These are phyloP conservation scores for Knufia fluminis DNA, from an alignment of 2,329 filamentous ascomycete genomes.

Conservation along the genomic window DNA sequence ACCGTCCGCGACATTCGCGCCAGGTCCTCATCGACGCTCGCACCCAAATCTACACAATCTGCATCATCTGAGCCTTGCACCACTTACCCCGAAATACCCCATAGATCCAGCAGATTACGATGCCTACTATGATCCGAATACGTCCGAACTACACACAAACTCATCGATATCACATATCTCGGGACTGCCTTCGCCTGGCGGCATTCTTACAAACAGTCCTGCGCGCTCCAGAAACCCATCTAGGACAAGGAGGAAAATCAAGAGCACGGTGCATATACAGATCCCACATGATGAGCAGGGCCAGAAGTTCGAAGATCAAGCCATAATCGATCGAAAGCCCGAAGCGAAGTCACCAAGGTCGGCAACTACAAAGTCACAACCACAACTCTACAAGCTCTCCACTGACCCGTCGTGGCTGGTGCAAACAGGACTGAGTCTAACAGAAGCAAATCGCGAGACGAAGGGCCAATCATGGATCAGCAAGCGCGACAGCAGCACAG, in stretches of 20 bases:
- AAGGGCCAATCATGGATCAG: conserved; percentile 56
- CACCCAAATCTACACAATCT: conserved; percentile 44
- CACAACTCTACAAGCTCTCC: background rate
- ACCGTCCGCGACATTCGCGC: conserved; percentile 19
- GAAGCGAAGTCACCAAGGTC: background rate
- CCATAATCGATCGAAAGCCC: conserved; percentile 5
- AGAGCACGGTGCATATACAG: conserved; percentile 12
- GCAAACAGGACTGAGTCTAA: conserved; percentile 48
- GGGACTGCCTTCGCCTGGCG: conserved; percentile 22
- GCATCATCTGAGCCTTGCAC: conserved; percentile 51
- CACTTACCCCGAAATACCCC: conserved; percentile 46
- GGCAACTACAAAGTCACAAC: background rate
- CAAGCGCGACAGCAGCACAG: conserved; percentile 48
- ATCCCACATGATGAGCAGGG: conserved; percentile 9
- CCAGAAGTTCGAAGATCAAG: conserved; percentile 5
- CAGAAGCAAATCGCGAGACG: conserved; percentile 48
- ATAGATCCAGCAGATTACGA: conserved; percentile 34
- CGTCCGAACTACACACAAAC: conserved; percentile 31
- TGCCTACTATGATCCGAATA: conserved; percentile 28
- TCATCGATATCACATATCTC: conserved; percentile 23
- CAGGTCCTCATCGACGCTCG: conserved; percentile 39
- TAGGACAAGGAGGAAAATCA: conserved; percentile 16
- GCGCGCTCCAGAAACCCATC: conserved; percentile 15
- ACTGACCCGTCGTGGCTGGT: conserved; percentile 42
- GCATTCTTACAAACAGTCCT: conserved; percentile 15